These are phyloP conservation scores for Hirschioporus abietinus DNA, from an alignment of 768 basidiomycete species.

Conservation along the genomic window DNA sequence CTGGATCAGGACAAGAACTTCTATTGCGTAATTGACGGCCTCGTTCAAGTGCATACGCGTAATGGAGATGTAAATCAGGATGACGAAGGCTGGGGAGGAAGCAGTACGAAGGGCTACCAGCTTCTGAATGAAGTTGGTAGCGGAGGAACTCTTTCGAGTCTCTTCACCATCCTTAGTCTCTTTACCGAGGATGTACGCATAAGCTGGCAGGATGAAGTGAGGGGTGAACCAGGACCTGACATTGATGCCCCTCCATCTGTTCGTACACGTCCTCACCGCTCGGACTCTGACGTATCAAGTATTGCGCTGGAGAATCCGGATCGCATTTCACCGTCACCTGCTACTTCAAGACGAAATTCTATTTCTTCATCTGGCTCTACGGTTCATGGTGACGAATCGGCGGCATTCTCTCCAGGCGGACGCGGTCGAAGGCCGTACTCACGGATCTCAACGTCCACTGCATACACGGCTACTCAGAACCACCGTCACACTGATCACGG, in stretches of 20 bases:
- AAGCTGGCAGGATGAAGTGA: conserved; percentile 76
- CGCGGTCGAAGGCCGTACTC: background rate
- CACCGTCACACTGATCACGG: conserved; percentile 48
- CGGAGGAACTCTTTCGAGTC: conserved; percentile 90
- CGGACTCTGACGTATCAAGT: conserved; percentile 63
- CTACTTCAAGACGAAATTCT: conserved; percentile 41
- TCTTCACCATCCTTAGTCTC: conserved; percentile 94
- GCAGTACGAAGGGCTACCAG: conserved; percentile 93
- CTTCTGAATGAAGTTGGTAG: conserved; percentile 93
- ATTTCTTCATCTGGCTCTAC: conserved; percentile 68
- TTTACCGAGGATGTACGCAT: conserved; percentile 94
- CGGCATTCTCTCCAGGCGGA: conserved; percentile 5
- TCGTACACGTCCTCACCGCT: conserved; percentile 26
- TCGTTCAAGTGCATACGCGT: conserved; percentile 86
- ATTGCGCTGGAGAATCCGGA: conserved; percentile 40
- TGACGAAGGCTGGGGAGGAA: conserved; percentile 65
- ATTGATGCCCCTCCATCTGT: conserved; percentile 21
- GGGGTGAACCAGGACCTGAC: conserved; percentile 15
- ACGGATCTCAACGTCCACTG: background rate
- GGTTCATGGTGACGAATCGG: conserved; percentile 38
- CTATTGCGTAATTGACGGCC: conserved; percentile 98
- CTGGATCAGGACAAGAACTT: conserved; percentile 92
- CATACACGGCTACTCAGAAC: conserved; percentile 15
- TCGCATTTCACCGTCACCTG: conserved; percentile 14
- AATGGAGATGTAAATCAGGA: conserved; percentile 47